Evolutionary conservation across 2,329 filamentous ascomycete genomes (phyloP).

Genomic region (Lachnellula subtilissima): DNA sequence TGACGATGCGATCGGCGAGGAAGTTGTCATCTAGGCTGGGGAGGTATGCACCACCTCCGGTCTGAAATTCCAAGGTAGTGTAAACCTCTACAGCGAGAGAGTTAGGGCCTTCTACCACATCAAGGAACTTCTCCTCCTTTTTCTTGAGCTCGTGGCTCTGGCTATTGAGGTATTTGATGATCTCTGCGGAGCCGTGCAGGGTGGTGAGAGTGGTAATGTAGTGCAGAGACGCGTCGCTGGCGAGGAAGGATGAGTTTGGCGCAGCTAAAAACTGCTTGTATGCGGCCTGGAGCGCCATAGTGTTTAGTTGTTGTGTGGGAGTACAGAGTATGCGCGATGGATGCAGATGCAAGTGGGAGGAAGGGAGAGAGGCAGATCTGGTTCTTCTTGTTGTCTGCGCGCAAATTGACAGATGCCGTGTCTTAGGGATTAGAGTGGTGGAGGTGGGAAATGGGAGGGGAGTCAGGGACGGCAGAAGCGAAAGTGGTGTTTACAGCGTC

Average conservation of each 20-base stretch:
- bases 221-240: conserved; percentile 65
- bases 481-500: conserved; percentile 9
- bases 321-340: background rate
- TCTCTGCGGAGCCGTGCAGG: conserved; percentile 64
- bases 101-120: conserved; percentile 65
- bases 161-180: conserved; percentile 74
- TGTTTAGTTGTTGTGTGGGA: background rate
- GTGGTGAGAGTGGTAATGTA: conserved; percentile 87
- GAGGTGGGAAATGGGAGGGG: background rate
- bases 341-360: conserved; percentile 3
- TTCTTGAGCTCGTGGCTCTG: conserved; percentile 74
- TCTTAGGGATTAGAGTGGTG: background rate
- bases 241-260: conserved; percentile 59
- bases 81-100: conserved; percentile 74
- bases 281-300: conserved; percentile 46
- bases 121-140: conserved; percentile 73
- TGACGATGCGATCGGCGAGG: conserved; percentile 73
- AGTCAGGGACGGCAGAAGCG: conserved; percentile 4
- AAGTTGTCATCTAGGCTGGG: conserved; percentile 94
- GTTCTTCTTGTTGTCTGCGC: background rate
- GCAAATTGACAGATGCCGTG: background rate
- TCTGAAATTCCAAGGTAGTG: conserved; percentile 75
- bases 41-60: conserved; percentile 78
- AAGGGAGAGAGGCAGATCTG: background rate
- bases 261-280: conserved; percentile 71